Base-by-base conservation (phyloP, 2,329 filamentous ascomycete species). In the Ceratocystis cubensis region DNA sequence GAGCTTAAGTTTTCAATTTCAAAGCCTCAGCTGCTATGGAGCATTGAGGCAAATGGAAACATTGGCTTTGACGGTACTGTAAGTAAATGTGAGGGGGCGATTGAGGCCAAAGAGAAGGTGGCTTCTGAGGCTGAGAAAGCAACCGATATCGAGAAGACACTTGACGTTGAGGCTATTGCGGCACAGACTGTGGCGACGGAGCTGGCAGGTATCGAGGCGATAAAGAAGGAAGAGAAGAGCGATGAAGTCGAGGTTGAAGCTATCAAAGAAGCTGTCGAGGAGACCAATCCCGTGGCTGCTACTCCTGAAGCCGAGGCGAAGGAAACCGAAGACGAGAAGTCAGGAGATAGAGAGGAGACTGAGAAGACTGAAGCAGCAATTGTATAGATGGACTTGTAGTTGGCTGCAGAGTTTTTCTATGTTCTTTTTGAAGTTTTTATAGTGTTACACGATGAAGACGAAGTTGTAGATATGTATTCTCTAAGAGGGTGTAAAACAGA, bases 41-140 rank as follows among this genome's bases (percentile, higher is more conserved):
- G 79, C 64, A 79, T 85, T 66, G 79, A 81, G 56, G 75, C 78
- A 7, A 37, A 17, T 50, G 77, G 83, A 28, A 77, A 80, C 69
- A 78, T 81, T 37, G 74, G 76, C 6, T 70, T 83, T 66, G 74
- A 70, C 70, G 73, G 76, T 6, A 73, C 79, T 25, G 74, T 70
- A 22, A 22, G 17, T 48, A 7, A 41, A 41, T 13, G 37, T 57
- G 70, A 33, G 3, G 46, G 53, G 22, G 28, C 22, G 1, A 46
- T n/a, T 45, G 45, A 56, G 41, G 22, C 37, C 10, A 61, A 64
- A 37, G 5, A 66, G 25, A 15, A 28, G 17, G 56, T 37, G 5
- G 48, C 22, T 28, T 48, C 46, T 22, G 20, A 48, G 15, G 46
- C 30, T 48, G 28, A 33, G 63, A 50, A 46, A 30, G 13, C 28